Conservation (phyloP, 75 land plant species). For the Gnetum montanum region DNA sequence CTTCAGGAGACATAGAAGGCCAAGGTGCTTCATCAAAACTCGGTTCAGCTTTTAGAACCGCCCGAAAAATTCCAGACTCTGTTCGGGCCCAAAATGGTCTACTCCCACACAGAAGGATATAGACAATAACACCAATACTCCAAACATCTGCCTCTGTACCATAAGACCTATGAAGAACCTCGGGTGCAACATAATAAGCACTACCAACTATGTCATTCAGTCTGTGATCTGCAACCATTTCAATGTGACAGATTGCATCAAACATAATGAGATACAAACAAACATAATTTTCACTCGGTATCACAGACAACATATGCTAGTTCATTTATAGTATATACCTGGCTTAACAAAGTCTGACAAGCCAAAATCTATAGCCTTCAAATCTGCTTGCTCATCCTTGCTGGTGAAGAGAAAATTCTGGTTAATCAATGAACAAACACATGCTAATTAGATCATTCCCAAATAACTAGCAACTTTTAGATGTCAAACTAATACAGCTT, state of each 20-base stretch:
- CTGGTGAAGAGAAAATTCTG: conserved; percentile 89
- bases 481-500: too few species aligned
- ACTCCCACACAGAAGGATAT: conserved; percentile 88
- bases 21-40: conserved; percentile 89
- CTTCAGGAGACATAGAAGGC: conserved; percentile 77
- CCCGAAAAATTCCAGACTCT: conserved; percentile 89
- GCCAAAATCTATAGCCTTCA: conserved; percentile 93
- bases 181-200: conserved; percentile 94
- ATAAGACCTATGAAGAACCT: conserved; percentile 87
- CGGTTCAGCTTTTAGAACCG: conserved; percentile 84
- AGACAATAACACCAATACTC: conserved; percentile 94
- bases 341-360: conserved; percentile 94
- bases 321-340: conserved; percentile 51
- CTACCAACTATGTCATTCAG: conserved; percentile 94
- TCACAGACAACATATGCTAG: neutral
- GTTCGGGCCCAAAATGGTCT: conserved; percentile 97
- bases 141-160: conserved; percentile 90
- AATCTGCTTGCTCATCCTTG: conserved; percentile 48
- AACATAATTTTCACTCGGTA: neutral
- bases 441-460: too few species aligned
- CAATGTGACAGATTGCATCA: too few species aligned
- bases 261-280: too few species aligned
- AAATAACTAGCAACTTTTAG: too few species aligned
- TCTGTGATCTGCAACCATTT: conserved; percentile 66
- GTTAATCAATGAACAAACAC: neutral